phyloP scores from a whole-genome alignment of 345 rosid species.

The Populus alba region DNA sequence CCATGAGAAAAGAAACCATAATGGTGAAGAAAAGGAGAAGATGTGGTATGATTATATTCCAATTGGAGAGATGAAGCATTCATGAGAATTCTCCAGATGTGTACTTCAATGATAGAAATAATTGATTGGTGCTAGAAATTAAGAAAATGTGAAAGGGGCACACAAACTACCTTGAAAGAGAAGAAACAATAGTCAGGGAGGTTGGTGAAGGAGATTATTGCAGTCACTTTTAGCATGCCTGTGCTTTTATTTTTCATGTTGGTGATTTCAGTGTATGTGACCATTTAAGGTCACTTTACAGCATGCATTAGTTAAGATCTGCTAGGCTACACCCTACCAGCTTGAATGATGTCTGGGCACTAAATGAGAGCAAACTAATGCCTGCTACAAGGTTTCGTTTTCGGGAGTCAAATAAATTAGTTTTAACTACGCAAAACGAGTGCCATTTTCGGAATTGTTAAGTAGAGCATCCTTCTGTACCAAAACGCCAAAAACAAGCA shows the following conservation, averaged over 20 bases:
- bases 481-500: neutral
- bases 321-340: neutral
- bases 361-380: neutral
- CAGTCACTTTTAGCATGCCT: neutral
- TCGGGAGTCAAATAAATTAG: neutral
- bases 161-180: neutral
- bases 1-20: neutral
- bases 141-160: neutral
- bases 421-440: neutral
- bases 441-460: neutral
- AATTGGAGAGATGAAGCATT: constrained; percentile 1
- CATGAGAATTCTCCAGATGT: neutral
- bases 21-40: neutral
- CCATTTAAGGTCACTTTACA: neutral
- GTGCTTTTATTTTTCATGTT: neutral
- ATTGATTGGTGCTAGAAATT: neutral
- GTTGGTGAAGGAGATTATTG: constrained; percentile 4
- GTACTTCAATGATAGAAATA: neutral
- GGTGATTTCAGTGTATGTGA: neutral
- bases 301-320: neutral
- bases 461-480: too few relatives aligned
- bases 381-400: neutral
- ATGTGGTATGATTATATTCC: neutral
- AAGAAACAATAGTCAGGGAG: constrained; percentile 1
- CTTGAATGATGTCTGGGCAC: neutral